Percentiles rank a stretch among this genome's conserved stretches.
Conservation (phyloP, 1,284 basidiomycete genomes). For the Ceratobasidium sp. region DNA sequence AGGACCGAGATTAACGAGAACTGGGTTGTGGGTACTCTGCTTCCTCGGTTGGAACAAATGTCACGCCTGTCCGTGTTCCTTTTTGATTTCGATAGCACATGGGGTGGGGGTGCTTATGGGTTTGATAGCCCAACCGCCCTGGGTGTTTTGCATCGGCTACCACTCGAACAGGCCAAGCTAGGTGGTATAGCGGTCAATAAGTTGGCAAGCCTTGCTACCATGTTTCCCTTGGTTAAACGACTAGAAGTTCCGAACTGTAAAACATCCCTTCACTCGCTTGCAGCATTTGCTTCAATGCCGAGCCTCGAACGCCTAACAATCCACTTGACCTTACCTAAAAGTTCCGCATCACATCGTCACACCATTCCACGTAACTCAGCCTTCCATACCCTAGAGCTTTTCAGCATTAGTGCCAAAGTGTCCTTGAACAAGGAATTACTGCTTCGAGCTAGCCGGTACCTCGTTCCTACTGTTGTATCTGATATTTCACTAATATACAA, state of each 20-base stretch:
- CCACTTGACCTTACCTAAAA: not conserved
- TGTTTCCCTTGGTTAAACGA: not conserved
- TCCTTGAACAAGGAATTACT: too few relatives aligned
- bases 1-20: not conserved
- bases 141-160: not conserved
- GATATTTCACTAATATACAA: too few relatives aligned
- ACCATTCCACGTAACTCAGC: too few relatives aligned
- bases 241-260: not conserved
- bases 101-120: not conserved
- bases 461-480: too few relatives aligned
- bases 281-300: not conserved
- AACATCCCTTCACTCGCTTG: not conserved
- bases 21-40: not conserved
- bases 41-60: conserved; percentile 9
- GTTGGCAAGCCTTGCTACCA: not conserved
- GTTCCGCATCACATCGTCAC: too few relatives aligned
- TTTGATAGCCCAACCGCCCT: not conserved
- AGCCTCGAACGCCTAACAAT: not conserved
- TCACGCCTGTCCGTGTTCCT: not conserved
- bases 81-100: not conserved
- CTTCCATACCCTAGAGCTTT: too few relatives aligned
- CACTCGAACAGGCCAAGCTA: not conserved
- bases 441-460: too few relatives aligned
- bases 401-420: too few relatives aligned
- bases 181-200: not conserved